Base-by-base conservation (phyloP, 352 stramenopile species). In the Pelagophyceae sp. region DNA sequence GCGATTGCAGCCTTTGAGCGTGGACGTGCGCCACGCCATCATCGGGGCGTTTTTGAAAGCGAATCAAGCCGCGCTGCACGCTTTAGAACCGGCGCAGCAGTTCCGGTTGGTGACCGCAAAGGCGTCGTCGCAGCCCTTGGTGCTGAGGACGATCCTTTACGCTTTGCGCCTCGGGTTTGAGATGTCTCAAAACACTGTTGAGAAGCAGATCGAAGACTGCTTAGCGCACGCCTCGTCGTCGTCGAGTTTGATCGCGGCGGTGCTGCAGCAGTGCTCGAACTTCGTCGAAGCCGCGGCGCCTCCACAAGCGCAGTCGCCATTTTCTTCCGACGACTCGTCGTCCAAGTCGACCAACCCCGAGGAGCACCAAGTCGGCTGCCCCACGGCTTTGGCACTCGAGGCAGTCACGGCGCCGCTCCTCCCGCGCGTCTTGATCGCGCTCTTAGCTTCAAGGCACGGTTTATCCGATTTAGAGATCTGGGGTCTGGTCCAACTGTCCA, bases 121-220 rank as follows among this genome's bases (percentile, higher is more conserved):
- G n/a, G 37, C 72, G 20, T 72, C 79, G 29, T 78, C 64, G 6
- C 72, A 82, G 71, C 81, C 81, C 32, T 65, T 84, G 60, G 84
- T 84, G 60, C 76, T 84, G 27, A 67, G 81, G 1, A 80, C 80
- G 31, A 50, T 84, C 25, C 67, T 84, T 23, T 82, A 83, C 72
- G 79, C 81, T 32, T 50, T 84, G 0, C 75, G 54, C 1, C 61
- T 83, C 0, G 79, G 77, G n/a, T 35, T 75, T n/a, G 67, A 72
- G 32, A 75, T 83, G 37, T 78, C 75, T 35, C n/a, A 61, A 19
- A 32, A 37, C 6, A 63, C 60, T 64, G 61, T 83, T 25, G 80
- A 84, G 67, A 38, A 83, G 65, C 76, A 83, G 76, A 50, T 84
- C 32, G 78, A 84, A 20, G 50, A 75, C n/a, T 82, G 76, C 61